phyloP scores from a whole-genome alignment of 2,329 filamentous ascomycete genomes.

The Penicillium sp. region DNA sequence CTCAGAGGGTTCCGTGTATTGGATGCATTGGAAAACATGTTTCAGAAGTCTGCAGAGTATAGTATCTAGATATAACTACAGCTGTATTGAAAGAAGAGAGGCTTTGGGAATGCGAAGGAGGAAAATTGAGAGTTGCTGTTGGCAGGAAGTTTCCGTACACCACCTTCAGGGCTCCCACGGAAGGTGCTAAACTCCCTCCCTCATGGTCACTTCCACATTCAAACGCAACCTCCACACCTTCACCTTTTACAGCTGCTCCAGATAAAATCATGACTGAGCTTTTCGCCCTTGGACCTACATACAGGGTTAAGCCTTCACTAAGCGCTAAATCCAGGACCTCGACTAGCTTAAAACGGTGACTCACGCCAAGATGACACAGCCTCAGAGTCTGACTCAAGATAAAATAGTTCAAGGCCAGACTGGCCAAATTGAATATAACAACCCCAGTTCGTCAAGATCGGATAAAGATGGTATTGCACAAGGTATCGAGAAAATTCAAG shows the following conservation, averaged over 20 bases:
- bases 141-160: background rate
- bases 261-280: too few relatives aligned
- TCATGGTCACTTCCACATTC: background rate
- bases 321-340: background rate
- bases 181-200: background rate
- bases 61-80: constrained; percentile 15
- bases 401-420: background rate
- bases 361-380: constrained; percentile 5
- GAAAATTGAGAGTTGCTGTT: background rate
- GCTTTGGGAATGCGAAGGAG: constrained; percentile 14
- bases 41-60: constrained; percentile 25
- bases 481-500: background rate
- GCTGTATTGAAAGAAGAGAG: background rate
- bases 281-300: too few relatives aligned
- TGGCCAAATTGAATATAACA: background rate
- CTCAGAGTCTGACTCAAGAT: background rate
- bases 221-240: background rate
- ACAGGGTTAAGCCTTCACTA: background rate
- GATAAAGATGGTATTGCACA: background rate
- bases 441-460: background rate
- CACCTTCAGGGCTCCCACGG: background rate
- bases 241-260: too few relatives aligned
- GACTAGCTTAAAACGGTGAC: background rate
- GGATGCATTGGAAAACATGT: constrained; percentile 29
- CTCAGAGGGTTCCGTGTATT: constrained; percentile 33